Evolutionary conservation across 345 rosid genomes (phyloP).

Genomic region (Hibiscus syriacus): DNA sequence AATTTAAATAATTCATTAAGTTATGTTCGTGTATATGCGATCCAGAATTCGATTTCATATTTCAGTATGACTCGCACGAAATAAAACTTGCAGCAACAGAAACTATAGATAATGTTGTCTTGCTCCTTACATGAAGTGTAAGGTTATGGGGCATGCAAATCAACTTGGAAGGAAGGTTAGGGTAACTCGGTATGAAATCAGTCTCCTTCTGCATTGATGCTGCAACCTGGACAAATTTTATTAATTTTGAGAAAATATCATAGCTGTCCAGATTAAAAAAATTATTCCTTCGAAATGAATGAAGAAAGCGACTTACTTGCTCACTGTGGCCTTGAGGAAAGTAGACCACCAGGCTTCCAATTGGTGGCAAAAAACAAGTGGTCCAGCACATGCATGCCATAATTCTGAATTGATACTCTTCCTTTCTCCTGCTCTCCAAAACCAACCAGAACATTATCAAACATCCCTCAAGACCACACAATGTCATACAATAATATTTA

Average conservation of each 20-base stretch:
- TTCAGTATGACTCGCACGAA: no score
- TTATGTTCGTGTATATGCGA: not conserved
- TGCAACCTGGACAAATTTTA: no score
- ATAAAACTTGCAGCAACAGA: no score
- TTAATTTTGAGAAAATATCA: constrained; percentile 7
- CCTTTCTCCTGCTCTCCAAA: constrained; percentile 58
- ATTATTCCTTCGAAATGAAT: constrained; percentile 3
- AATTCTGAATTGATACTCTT: no score
- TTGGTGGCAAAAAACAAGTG: no score
- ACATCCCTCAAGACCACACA: constrained; percentile 8
- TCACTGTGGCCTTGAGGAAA: no score
- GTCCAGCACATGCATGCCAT: no score
- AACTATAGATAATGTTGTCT: not conserved
- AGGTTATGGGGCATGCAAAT: constrained; percentile 62
- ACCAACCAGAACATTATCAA: constrained; percentile 11
- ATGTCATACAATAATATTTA: not conserved
- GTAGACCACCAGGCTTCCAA: no score
- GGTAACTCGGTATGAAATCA: no score
- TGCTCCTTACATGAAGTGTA: constrained; percentile 55
- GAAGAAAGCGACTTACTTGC: constrained; percentile 44
- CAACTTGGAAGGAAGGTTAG: no score
- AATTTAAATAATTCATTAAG: not conserved
- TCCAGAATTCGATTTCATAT: no score
- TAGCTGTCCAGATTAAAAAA: constrained; percentile 8
- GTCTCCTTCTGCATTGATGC: no score